Percentiles rank a stretch among this genome's conserved stretches.
These are phyloP conservation scores for Narthecium ossifragum DNA, from an alignment of 106 monocot species.

Conservation along the genomic window DNA sequence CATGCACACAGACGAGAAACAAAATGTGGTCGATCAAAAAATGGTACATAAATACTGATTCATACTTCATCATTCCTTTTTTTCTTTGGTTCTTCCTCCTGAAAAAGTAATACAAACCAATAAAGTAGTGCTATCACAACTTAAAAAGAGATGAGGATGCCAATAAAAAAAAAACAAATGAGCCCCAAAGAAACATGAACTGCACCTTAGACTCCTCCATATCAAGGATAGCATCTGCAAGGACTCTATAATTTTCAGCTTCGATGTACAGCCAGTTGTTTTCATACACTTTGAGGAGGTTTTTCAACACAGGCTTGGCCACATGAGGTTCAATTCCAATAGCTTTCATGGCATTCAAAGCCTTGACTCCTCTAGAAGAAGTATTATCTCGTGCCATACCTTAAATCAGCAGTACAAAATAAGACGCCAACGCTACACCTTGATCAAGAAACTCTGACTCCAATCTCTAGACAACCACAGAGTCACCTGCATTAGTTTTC, in stretches of 20 bases:
- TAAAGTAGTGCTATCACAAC: no score
- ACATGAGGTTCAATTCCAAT: slow-evolving; percentile 33
- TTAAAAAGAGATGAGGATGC: no score
- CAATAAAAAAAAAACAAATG: not conserved
- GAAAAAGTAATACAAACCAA: no score
- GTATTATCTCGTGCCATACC: no score
- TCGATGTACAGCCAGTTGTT: slow-evolving; percentile 68
- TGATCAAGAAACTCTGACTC: no score
- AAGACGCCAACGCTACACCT: no score
- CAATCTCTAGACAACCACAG: no score
- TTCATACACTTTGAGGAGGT: slow-evolving; percentile 38
- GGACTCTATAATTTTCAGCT: slow-evolving; percentile 47
- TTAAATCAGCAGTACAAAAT: no score
- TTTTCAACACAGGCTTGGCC: slow-evolving; percentile 34
- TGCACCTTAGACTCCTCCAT: slow-evolving; percentile 16
- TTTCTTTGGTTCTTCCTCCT: slow-evolving; percentile 12
- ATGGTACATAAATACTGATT: not conserved
- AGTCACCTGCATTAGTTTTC: no score
- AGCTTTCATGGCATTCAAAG: slow-evolving; percentile 42
- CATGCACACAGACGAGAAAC: not conserved
- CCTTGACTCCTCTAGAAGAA: no score
- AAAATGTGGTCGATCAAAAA: not conserved
- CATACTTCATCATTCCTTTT: slow-evolving; percentile 9
- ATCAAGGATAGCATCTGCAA: slow-evolving; percentile 55
- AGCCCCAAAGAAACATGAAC: not conserved